Evolutionary conservation across 305 asterid species (phyloP).

Genomic region (Caryopteris hybrid): DNA sequence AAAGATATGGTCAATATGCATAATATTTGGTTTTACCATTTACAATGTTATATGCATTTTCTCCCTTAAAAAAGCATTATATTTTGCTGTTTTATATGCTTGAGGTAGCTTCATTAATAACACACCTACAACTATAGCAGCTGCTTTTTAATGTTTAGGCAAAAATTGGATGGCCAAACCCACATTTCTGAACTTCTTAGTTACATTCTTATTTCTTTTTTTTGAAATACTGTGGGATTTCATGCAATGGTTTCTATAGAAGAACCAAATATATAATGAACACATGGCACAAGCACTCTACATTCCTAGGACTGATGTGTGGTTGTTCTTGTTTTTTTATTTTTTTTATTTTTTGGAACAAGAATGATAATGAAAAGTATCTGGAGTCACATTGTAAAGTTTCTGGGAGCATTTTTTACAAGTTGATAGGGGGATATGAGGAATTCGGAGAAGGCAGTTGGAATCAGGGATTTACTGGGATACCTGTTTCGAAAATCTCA

Average conservation of each 20-base stretch:
- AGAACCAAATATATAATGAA: not conserved
- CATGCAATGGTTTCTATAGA: not conserved
- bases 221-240: not conserved
- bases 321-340: not conserved
- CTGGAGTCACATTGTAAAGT: not conserved
- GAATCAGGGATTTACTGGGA: not conserved
- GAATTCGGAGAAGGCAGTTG: not conserved
- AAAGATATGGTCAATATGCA: conserved; percentile 13
- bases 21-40: not conserved
- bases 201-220: not conserved
- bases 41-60: not conserved
- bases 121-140: not conserved
- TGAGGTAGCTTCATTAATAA: not conserved
- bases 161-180: not conserved
- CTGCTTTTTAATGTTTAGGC: not conserved
- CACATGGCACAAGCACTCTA: not conserved
- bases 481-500: not conserved
- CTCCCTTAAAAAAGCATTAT: not conserved
- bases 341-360: not conserved
- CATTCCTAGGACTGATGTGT: not conserved
- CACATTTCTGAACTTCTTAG: not conserved
- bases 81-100: not conserved
- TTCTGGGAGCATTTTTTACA: not conserved
- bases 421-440: not conserved
- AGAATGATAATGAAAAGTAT: not conserved